Conservation (phyloP, 1,284 basidiomycete genomes). For the Leccinum pachyderme region DNA sequence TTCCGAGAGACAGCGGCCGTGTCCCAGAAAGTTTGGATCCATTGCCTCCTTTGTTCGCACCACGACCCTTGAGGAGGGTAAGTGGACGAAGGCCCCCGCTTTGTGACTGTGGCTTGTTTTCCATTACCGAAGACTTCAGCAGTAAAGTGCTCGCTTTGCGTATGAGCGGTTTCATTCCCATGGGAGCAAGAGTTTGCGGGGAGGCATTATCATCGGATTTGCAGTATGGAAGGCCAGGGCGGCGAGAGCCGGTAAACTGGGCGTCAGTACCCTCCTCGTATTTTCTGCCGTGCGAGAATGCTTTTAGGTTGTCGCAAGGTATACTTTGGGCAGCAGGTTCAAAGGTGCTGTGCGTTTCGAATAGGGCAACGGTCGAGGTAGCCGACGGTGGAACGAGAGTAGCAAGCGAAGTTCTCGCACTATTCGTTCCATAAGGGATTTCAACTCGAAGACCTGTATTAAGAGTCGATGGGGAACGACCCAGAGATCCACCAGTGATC, state of each 20-base stretch:
- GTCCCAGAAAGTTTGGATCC: slow-evolving; percentile 33
- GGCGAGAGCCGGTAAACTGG: slow-evolving; percentile 28
- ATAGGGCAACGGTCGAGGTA: slow-evolving; percentile 57
- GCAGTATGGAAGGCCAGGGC: slow-evolving; percentile 63
- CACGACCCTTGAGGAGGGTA: slow-evolving; percentile 44
- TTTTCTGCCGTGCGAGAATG: slow-evolving; percentile 35
- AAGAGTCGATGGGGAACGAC: slow-evolving; percentile 43
- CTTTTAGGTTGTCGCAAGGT: slow-evolving; percentile 48
- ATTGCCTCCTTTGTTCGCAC: slow-evolving; percentile 37
- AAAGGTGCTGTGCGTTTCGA: slow-evolving; percentile 33
- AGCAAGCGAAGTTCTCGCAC: slow-evolving; percentile 45
- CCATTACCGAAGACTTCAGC: no score
- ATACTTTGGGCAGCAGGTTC: slow-evolving; percentile 62
- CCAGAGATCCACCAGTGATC: slow-evolving; percentile 28
- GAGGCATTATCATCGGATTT: slow-evolving; percentile 46
- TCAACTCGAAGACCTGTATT: slow-evolving; percentile 48
- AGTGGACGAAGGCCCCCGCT: slow-evolving; percentile 55
- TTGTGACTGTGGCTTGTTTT: no score
- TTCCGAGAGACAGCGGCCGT: slow-evolving; percentile 19
- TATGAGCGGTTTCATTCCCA: slow-evolving; percentile 50
- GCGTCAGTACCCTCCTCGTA: slow-evolving; percentile 26
- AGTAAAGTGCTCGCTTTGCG: slow-evolving; percentile 33
- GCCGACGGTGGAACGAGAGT: slow-evolving; percentile 50
- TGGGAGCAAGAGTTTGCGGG: slow-evolving; percentile 39
- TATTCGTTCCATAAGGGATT: slow-evolving; percentile 41